Base-by-base conservation (phyloP, 108 stramenopile species). In the Cylindrotheca closterium region DNA sequence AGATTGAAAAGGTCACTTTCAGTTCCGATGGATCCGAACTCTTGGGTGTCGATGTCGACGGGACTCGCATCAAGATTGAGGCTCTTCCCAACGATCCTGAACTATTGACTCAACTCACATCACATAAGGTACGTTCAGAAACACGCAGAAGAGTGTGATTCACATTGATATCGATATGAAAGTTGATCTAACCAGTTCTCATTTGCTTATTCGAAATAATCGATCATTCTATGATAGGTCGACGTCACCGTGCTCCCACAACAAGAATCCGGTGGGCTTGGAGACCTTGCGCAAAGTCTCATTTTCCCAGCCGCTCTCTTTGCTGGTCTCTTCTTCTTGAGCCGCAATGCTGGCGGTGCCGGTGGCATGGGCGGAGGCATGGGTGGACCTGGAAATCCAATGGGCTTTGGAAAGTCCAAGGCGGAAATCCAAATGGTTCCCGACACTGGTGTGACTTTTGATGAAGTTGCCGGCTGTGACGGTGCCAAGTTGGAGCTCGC, bases 391-490 rank as follows among this genome's bases (percentile, higher is more conserved):
- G 89, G 93, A 55, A 90, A 90, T 52, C 93, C 89, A 63, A 86
- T 92, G 85, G 83, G 81, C n/a, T 91, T 97, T 66, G 87, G 89
- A 46, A 95, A 95, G 79, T 70, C 81, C 67, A 91, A 93, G 83
- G 88, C 93, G 4, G 78, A 76, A 81, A 84, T 94, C 63, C 93
- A 91, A 68, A 91, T 94, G 89, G 80, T 88, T 48, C 88, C 93
- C 21, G 79, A 82, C 42, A 94, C 93, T 23, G 88, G 88, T 19
- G 80, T 94, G 1, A 96, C 88, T 30, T 99, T 99, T 68, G 90
- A 89, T 34, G 96, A 96, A 62, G 97, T 99, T 30, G 96, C 96
- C 17, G 98, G 98, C 27, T 96, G 95, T 61, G 96, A 99, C 53
- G 85, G 84, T 18, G 96, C 97, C 67, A 98, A 98, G 81, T 57